Evolutionary conservation across 192 early-diverging fungal species (phyloP).

Genomic region (Podila epicladia): DNA sequence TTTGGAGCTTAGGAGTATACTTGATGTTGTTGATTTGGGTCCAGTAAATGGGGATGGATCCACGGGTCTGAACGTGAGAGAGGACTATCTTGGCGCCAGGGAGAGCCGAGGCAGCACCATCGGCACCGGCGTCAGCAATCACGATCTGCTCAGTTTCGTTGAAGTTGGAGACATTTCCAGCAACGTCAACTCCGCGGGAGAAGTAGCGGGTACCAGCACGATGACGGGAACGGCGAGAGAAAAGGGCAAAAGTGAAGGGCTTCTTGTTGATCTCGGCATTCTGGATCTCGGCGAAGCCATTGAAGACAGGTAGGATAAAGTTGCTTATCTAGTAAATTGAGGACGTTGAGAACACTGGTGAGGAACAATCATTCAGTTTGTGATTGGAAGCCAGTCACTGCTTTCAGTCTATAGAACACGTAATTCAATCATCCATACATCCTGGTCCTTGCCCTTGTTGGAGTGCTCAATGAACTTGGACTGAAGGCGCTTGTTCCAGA

Average conservation of each 20-base stretch:
- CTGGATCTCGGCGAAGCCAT: slow-evolving; percentile 82
- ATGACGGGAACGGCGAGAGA: slow-evolving; percentile 85
- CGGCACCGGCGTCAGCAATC: slow-evolving; percentile 60
- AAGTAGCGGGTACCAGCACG: slow-evolving; percentile 92
- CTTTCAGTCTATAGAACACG: neutral
- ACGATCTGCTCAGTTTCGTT: slow-evolving; percentile 98
- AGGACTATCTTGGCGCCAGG: slow-evolving; percentile 59
- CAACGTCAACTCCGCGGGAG: slow-evolving; percentile 89
- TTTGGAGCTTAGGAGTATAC: slow-evolving; percentile 88
- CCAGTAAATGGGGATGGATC: slow-evolving; percentile 97
- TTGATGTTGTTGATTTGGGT: slow-evolving; percentile 90
- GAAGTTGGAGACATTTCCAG: slow-evolving; percentile 96
- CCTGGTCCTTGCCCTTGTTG: slow-evolving; percentile 50
- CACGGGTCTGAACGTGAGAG: slow-evolving; percentile 93
- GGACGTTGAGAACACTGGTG: neutral
- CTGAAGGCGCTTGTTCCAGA: slow-evolving; percentile 87
- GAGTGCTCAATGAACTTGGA: slow-evolving; percentile 74
- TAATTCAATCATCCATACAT: slow-evolving; percentile 20
- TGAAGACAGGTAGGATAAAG: slow-evolving; percentile 92
- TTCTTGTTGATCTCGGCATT: slow-evolving; percentile 70
- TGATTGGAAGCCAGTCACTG: neutral
- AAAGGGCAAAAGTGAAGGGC: slow-evolving; percentile 80
- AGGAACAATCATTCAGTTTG: neutral
- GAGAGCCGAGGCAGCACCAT: slow-evolving; percentile 35
- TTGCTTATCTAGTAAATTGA: slow-evolving; percentile 61